Conservation (phyloP, 257 asterid genomes). For the Capsicum rhomboideum region DNA sequence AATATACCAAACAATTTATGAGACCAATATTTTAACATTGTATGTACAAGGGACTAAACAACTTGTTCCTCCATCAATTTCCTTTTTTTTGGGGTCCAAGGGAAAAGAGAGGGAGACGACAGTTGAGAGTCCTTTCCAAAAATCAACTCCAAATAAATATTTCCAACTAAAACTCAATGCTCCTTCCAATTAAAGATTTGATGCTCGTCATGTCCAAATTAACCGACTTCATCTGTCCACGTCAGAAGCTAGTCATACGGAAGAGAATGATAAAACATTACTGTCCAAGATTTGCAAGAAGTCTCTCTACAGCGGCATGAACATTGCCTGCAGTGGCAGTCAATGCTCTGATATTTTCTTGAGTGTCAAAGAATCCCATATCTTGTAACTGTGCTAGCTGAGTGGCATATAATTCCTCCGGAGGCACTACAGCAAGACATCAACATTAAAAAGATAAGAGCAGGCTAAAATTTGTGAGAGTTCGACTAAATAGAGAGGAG, state of each 20-base stretch:
- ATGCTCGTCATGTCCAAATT: slow-evolving; percentile 6
- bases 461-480: background rate
- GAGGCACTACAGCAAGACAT: slow-evolving; percentile 28
- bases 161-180: slow-evolving; percentile 1
- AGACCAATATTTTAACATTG: background rate
- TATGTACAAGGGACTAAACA: slow-evolving; percentile 21
- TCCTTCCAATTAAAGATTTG: background rate
- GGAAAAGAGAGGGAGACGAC: background rate
- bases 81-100: slow-evolving; percentile 5
- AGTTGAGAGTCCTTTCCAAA: slow-evolving; percentile 4
- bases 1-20: background rate
- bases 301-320: slow-evolving; percentile 49
- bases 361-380: slow-evolving; percentile 48
- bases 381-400: slow-evolving; percentile 41
- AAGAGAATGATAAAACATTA: slow-evolving; percentile 6
- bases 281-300: slow-evolving; percentile 31
- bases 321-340: slow-evolving; percentile 44
- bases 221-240: slow-evolving; percentile 3
- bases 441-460: background rate
- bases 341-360: slow-evolving; percentile 39
- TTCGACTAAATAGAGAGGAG: background rate
- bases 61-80: background rate
- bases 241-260: slow-evolving; percentile 2
- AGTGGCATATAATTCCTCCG: slow-evolving; percentile 37
- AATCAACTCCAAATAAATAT: slow-evolving; percentile 11